These are phyloP conservation scores for Candida ulmi DNA, from an alignment of 805 yeast genomes.

Conservation along the genomic window DNA sequence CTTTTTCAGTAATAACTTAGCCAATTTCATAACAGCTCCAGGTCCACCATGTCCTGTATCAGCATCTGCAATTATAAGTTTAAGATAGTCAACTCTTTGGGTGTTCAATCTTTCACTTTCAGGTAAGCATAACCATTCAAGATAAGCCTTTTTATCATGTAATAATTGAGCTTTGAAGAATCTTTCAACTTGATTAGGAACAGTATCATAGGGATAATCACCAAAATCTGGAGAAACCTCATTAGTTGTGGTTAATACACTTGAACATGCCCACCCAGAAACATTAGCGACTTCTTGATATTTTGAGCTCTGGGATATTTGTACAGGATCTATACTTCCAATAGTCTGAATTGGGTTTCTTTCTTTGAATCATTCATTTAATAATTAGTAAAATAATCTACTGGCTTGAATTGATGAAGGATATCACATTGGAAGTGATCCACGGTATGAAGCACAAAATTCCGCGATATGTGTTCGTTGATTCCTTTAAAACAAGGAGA, in stretches of 20 bases:
- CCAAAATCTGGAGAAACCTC: slow-evolving; percentile 66
- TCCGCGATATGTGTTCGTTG: slow-evolving; percentile 47
- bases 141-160: slow-evolving; percentile 48
- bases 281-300: slow-evolving; percentile 49
- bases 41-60: slow-evolving; percentile 66
- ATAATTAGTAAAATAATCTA: slow-evolving; percentile 41
- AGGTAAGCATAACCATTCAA: slow-evolving; percentile 28
- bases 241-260: slow-evolving; percentile 51
- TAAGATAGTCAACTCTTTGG: slow-evolving; percentile 40
- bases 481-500: slow-evolving; percentile 41
- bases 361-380: slow-evolving; percentile 34
- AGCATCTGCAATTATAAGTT: slow-evolving; percentile 62
- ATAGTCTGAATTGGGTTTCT: slow-evolving; percentile 48
- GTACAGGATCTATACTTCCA: slow-evolving; percentile 60
- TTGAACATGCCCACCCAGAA: slow-evolving; percentile 60
- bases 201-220: slow-evolving; percentile 64
- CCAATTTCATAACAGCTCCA: slow-evolving; percentile 58
- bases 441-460: slow-evolving; percentile 48
- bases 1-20: slow-evolving; percentile 59
- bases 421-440: slow-evolving; percentile 35
- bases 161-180: slow-evolving; percentile 51
- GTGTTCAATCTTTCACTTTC: slow-evolving; percentile 13
- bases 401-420: slow-evolving; percentile 50
- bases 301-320: slow-evolving; percentile 49
- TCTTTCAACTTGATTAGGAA: slow-evolving; percentile 61